Percentiles rank a stretch among this genome's conserved stretches.
Conservation (phyloP, 306 rosid species). For the Cucumis sativus region Cucumber_9930_V3 NC_026659.2:7707001-7707500, state of each 20-base stretch:
- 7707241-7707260: slow-evolving; percentile 15
- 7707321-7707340: slow-evolving; percentile 79
- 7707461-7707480: not conserved
- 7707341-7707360: slow-evolving; percentile 49
- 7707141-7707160: not conserved
- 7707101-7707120: slow-evolving; percentile 96
- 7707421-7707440: slow-evolving; percentile 98
- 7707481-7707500: not conserved
- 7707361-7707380: slow-evolving; percentile 25
- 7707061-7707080: slow-evolving; percentile 89
- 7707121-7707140: slow-evolving; percentile 54
- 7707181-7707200: not conserved
- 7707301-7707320: slow-evolving; percentile 84
- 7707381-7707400: slow-evolving; percentile 44
- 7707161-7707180: slow-evolving; percentile 4
- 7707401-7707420: slow-evolving; percentile 83
- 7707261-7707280: slow-evolving; percentile 82
- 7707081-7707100: slow-evolving; percentile 93
- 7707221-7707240: not conserved
- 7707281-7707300: slow-evolving; percentile 66
- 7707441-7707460: slow-evolving; percentile 9
- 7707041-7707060: slow-evolving; percentile 82
- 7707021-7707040: slow-evolving; percentile 67
- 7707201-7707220: slow-evolving; percentile 6
- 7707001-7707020: slow-evolving; percentile 81